A percentile compares a stretch with the other conserved stretches of the same genome.
Conservation (phyloP, 2,329 filamentous ascomycete genomes). For the Ophiocordyceps camponoti-rufipedis region DNA sequence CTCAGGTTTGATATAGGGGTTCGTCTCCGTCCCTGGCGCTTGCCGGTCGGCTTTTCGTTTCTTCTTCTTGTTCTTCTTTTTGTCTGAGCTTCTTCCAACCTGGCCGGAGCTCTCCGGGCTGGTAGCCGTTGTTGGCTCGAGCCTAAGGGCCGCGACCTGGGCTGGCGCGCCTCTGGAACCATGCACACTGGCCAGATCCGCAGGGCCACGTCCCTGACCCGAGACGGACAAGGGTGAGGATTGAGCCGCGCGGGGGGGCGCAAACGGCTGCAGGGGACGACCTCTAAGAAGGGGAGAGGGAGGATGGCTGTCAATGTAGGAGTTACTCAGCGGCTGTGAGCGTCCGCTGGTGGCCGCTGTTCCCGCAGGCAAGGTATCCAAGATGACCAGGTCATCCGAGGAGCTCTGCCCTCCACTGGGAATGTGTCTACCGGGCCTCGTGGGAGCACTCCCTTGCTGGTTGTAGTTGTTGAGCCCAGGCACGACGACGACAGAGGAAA, state of each 20-base stretch:
- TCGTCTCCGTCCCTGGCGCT: conserved; percentile 25
- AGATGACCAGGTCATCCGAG: conserved; percentile 19
- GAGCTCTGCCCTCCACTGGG: conserved; percentile 22
- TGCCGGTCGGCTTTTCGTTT: conserved; percentile 34
- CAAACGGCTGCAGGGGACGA: conserved; percentile 53
- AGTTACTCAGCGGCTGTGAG: conserved; percentile 6
- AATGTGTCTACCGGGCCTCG: conserved; percentile 11
- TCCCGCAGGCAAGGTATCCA: conserved; percentile 6
- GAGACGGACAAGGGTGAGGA: conserved; percentile 38
- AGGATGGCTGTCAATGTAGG: conserved; percentile 14
- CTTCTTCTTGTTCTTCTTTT: conserved; percentile 29
- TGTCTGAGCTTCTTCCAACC: conserved; percentile 27
- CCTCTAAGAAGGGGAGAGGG: conserved; percentile 50
- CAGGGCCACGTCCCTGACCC: conserved; percentile 13
- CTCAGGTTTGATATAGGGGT: conserved; percentile 44
- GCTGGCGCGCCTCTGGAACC: conserved; percentile 19
- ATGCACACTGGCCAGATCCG: background rate
- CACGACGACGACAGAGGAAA: conserved; percentile 5
- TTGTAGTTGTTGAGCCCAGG: conserved; percentile 15
- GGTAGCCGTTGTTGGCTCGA: conserved; percentile 26
- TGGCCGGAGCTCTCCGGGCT: conserved; percentile 44
- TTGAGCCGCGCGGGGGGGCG: conserved; percentile 60
- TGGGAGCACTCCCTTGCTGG: conserved; percentile 3
- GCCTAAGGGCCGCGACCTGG: conserved; percentile 39
- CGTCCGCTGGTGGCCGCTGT: conserved; percentile 3